phyloP scores from a whole-genome alignment of 192 early-diverging fungal genomes.

The Gryganskiella cystojenkinii region DNA sequence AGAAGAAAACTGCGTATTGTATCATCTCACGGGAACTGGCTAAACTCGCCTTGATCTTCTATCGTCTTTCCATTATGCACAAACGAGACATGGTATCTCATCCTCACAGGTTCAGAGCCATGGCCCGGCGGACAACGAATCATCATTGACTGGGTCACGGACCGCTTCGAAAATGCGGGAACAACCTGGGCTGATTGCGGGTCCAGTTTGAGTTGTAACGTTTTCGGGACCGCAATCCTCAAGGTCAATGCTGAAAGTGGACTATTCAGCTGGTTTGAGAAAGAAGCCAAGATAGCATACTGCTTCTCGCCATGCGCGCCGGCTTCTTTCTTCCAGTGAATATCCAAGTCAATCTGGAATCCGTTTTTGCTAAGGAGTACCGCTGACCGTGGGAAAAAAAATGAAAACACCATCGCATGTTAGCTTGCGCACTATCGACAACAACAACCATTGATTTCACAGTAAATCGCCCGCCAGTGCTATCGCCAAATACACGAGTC shows the following conservation, averaged over 20 bases:
- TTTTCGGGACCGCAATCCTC: conserved; percentile 60
- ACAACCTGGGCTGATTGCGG: conserved; percentile 55
- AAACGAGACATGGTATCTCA: conserved; percentile 63
- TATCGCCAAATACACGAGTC: background rate
- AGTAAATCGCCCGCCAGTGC: background rate
- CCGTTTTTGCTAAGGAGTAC: conserved; percentile 59
- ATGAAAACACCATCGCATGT: background rate
- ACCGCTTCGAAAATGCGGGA: conserved; percentile 43
- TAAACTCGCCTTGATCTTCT: conserved; percentile 59
- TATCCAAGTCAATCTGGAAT: conserved; percentile 53
- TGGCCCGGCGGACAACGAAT: conserved; percentile 42
- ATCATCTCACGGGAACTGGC: conserved; percentile 20
- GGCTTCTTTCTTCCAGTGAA: conserved; percentile 8
- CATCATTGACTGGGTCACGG: conserved; percentile 52
- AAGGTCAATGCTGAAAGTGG: conserved; percentile 54
- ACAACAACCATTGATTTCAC: background rate
- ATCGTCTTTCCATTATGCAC: conserved; percentile 53
- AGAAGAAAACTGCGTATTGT: background rate
- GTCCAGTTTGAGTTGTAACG: conserved; percentile 58
- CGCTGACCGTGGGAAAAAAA: conserved; percentile 17
- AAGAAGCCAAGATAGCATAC: conserved; percentile 53
- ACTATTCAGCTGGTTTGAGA: conserved; percentile 58
- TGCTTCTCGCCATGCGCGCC: conserved; percentile 3
- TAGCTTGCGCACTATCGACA: background rate
- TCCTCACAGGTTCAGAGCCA: conserved; percentile 25